Evolutionary conservation across 2,329 filamentous ascomycete genomes (phyloP).

Genomic region (Pestalotiopsis sp.): DNA sequence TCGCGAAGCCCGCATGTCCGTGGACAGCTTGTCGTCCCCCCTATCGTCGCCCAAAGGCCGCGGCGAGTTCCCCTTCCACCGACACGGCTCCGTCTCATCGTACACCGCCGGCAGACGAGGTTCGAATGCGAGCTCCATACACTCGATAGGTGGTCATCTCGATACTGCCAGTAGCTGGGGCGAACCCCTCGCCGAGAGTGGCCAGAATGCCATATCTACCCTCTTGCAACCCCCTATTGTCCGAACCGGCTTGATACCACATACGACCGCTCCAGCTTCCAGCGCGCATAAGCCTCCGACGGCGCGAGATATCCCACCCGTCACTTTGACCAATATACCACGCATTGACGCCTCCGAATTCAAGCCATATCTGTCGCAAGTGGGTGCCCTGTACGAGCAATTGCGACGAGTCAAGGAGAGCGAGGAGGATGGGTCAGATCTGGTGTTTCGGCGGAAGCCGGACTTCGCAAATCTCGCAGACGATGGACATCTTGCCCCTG

Average conservation of each 20-base stretch:
- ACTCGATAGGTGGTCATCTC: slow-evolving; percentile 82
- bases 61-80: slow-evolving; percentile 62
- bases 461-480: slow-evolving; percentile 41
- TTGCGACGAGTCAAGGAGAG: slow-evolving; percentile 82
- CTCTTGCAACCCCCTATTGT: slow-evolving; percentile 90
- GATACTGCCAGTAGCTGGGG: slow-evolving; percentile 65
- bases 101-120: slow-evolving; percentile 65
- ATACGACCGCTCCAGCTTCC: slow-evolving; percentile 70
- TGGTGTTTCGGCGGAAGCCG: slow-evolving; percentile 37
- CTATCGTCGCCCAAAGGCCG: slow-evolving; percentile 51
- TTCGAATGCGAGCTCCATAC: slow-evolving; percentile 85
- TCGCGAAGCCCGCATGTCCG: slow-evolving; percentile 62
- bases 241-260: slow-evolving; percentile 81
- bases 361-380: slow-evolving; percentile 79
- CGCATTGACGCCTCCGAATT: slow-evolving; percentile 82
- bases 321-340: slow-evolving; percentile 85
- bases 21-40: slow-evolving; percentile 64
- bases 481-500: slow-evolving; percentile 52
- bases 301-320: slow-evolving; percentile 87
- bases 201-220: slow-evolving; percentile 92
- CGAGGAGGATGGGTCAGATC: slow-evolving; percentile 62
- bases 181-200: slow-evolving; percentile 67
- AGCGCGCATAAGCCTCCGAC: slow-evolving; percentile 82
- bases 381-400: slow-evolving; percentile 86
- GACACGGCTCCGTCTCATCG: slow-evolving; percentile 48